phyloP scores from a whole-genome alignment of 2,329 filamentous ascomycete genomes.

The Venturia oleaginea region DNA sequence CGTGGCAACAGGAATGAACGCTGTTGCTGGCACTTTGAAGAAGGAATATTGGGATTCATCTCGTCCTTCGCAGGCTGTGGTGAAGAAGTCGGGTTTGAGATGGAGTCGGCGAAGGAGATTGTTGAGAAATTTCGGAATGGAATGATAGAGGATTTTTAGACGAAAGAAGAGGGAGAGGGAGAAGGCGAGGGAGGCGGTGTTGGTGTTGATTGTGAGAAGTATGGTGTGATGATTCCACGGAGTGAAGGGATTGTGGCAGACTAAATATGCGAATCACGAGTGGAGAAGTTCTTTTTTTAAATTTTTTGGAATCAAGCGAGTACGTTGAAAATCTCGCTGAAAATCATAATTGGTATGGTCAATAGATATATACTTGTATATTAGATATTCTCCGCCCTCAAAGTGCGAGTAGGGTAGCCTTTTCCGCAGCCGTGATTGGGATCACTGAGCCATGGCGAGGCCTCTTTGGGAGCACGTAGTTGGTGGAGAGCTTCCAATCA shows the following conservation, averaged over 20 bases:
- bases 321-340: background rate
- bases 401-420: background rate
- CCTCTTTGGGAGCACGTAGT: conserved; percentile 2
- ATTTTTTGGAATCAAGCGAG: background rate
- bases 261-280: no score
- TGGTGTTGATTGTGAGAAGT: background rate
- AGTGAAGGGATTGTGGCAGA: background rate
- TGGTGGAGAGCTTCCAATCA: conserved; percentile 4
- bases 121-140: background rate
- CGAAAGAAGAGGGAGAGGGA: background rate
- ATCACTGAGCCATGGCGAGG: conserved; percentile 10
- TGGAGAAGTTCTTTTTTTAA: no score
- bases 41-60: background rate
- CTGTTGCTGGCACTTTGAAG: background rate
- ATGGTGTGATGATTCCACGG: background rate
- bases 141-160: background rate
- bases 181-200: background rate
- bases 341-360: background rate
- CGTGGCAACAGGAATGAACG: background rate
- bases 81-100: background rate
- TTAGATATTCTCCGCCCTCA: background rate
- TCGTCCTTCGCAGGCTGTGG: background rate
- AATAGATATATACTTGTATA: background rate
- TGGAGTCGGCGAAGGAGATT: background rate
- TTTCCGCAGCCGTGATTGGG: background rate